Percentiles rank a stretch among this genome's conserved stretches.
These are phyloP conservation scores for Aspergillus carlsbadensis DNA, from an alignment of 495 filamentous ascomycete genomes.

Conservation along the genomic window DNA sequence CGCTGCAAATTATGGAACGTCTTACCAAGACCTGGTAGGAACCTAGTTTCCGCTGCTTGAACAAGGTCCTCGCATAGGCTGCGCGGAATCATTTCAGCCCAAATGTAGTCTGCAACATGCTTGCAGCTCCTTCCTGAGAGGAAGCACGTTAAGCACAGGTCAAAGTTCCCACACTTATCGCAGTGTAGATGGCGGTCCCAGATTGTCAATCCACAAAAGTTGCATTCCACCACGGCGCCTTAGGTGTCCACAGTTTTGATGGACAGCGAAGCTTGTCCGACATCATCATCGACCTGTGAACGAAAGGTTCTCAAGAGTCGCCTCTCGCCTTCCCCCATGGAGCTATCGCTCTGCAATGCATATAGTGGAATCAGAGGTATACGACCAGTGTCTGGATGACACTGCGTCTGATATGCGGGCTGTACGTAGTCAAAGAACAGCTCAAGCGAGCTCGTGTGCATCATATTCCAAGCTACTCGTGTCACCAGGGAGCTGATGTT, in stretches of 20 bases:
- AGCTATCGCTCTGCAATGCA: slow-evolving; percentile 6
- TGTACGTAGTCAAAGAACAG: slow-evolving; percentile 23
- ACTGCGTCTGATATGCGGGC: slow-evolving; percentile 21
- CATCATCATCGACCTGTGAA: slow-evolving; percentile 18
- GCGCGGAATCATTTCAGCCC: slow-evolving; percentile 19
- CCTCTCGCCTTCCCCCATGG: background rate
- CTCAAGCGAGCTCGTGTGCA: slow-evolving; percentile 19
- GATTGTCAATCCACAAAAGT: slow-evolving; percentile 24
- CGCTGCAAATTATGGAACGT: too few relatives aligned
- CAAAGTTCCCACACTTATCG: slow-evolving; percentile 24
- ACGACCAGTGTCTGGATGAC: slow-evolving; percentile 23
- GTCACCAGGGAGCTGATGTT: slow-evolving; percentile 21
- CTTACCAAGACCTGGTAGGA: background rate
- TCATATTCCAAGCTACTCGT: slow-evolving; percentile 26
- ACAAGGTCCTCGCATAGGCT: slow-evolving; percentile 9
- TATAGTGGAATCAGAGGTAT: slow-evolving; percentile 20
- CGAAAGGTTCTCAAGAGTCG: slow-evolving; percentile 13
- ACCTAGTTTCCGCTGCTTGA: background rate
- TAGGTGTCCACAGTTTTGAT: slow-evolving; percentile 20
- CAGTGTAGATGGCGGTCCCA: slow-evolving; percentile 28
- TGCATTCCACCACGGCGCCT: slow-evolving; percentile 25
- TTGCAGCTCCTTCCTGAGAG: slow-evolving; percentile 25
- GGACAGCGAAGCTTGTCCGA: background rate
- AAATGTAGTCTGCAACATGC: slow-evolving; percentile 18
- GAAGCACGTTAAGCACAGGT: slow-evolving; percentile 23